These are phyloP conservation scores for Eucalyptus marginata DNA, from an alignment of 345 rosid species.

Conservation along the genomic window DNA sequence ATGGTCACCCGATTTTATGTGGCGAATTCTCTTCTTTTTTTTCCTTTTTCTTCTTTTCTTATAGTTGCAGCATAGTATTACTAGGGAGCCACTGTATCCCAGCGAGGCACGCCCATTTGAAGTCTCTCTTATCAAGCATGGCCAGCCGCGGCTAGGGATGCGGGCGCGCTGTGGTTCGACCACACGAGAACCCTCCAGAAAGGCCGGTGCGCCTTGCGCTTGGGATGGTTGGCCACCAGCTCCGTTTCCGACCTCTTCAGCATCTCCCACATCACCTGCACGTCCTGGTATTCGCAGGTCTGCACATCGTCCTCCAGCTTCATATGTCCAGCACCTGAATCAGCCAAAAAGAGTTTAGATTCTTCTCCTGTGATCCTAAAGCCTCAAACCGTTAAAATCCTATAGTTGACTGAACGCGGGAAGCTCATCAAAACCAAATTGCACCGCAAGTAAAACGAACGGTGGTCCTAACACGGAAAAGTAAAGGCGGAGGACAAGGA, in stretches of 20 bases:
- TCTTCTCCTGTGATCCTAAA: neutral
- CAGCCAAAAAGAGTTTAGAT: neutral
- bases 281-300: conserved; percentile 55
- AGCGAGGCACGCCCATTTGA: neutral
- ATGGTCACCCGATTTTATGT: neutral
- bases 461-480: neutral
- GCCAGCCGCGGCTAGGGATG: conserved; percentile 19
- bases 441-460: neutral
- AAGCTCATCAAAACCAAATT: neutral
- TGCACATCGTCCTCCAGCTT: conserved; percentile 57
- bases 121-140: conserved; percentile 1
- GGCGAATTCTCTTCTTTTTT: neutral
- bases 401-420: neutral
- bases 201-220: conserved; percentile 28
- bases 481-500: neutral
- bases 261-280: conserved; percentile 76
- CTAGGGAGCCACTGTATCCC: neutral
- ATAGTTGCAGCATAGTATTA: neutral
- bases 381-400: neutral
- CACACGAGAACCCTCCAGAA: conserved; percentile 45
- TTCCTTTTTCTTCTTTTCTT: neutral
- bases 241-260: conserved; percentile 38
- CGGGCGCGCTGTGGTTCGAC: conserved; percentile 29
- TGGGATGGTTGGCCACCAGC: conserved; percentile 6
- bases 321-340: conserved; percentile 40